These are phyloP conservation scores for Rhytidiadelphus loreus DNA, from an alignment of 225 moss, liverwort and hornwort species.

Conservation along the genomic window DNA sequence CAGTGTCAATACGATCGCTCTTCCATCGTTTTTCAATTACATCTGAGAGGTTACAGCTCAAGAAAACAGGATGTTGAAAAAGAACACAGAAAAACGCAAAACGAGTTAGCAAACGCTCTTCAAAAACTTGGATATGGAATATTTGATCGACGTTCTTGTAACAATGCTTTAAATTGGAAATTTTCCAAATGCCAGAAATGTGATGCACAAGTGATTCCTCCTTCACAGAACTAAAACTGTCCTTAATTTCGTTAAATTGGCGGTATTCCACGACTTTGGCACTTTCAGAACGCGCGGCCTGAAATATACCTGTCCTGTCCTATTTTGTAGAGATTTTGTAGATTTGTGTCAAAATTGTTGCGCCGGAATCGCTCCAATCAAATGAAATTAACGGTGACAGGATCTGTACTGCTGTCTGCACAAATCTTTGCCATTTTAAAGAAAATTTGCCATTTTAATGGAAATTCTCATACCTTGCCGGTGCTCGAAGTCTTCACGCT, in stretches of 20 bases:
- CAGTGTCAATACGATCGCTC: not conserved
- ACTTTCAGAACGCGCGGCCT: not conserved
- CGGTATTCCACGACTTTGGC: not conserved
- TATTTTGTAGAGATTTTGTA: not conserved
- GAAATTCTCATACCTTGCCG: not conserved
- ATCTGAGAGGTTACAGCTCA: not conserved
- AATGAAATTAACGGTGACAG: not conserved
- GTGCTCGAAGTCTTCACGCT: conserved; percentile 46
- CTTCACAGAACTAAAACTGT: not conserved
- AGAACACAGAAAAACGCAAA: not conserved
- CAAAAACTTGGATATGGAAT: not conserved
- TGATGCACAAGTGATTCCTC: not conserved
- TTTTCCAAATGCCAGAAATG: not conserved
- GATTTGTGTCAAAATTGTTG: no score
- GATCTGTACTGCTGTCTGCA: not conserved
- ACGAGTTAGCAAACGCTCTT: not conserved
- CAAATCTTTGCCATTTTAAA: not conserved
- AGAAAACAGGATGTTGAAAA: not conserved
- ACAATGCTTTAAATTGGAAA: not conserved
- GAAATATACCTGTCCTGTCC: not conserved
- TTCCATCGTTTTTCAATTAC: not conserved
- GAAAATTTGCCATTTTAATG: not conserved
- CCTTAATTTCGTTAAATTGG: not conserved
- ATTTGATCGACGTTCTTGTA: not conserved
- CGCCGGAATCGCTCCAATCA: not conserved